phyloP scores from a whole-genome alignment of 257 asterid species.

The Phtheirospermum japonicum region DNA sequence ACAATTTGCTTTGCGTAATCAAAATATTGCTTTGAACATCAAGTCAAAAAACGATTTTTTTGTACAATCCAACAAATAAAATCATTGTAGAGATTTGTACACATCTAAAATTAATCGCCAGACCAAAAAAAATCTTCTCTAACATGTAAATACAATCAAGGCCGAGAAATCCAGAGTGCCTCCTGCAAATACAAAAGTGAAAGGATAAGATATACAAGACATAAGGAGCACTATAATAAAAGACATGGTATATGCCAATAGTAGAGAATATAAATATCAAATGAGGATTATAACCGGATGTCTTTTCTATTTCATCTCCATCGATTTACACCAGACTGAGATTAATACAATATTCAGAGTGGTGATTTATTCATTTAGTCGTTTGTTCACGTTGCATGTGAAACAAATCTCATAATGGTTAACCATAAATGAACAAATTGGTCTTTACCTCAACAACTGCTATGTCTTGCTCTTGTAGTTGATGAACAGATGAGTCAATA shows the following conservation, averaged over 20 bases:
- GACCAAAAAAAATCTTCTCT: constrained; percentile 5
- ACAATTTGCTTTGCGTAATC: too few relatives aligned
- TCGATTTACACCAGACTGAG: background rate
- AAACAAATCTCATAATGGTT: background rate
- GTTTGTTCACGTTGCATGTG: constrained; percentile 1
- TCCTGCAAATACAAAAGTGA: constrained; percentile 4
- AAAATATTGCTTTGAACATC: background rate
- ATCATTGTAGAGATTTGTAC: background rate
- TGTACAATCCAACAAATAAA: background rate
- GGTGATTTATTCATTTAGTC: background rate
- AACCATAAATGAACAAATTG: background rate
- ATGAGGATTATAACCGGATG: too few relatives aligned
- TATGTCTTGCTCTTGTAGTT: constrained; percentile 14
- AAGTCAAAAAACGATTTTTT: background rate
- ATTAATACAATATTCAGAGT: background rate
- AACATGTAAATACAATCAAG: background rate
- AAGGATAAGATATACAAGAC: background rate
- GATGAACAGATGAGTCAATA: constrained; percentile 20
- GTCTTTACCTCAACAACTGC: constrained; percentile 28
- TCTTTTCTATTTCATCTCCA: too few relatives aligned
- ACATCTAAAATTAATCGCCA: background rate
- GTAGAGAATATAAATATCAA: too few relatives aligned
- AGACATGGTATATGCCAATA: background rate
- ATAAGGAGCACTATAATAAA: background rate
- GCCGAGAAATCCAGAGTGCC: background rate